These are phyloP conservation scores for Pisolithus orientalis DNA, from an alignment of 768 basidiomycete species.

Conservation along the genomic window DNA sequence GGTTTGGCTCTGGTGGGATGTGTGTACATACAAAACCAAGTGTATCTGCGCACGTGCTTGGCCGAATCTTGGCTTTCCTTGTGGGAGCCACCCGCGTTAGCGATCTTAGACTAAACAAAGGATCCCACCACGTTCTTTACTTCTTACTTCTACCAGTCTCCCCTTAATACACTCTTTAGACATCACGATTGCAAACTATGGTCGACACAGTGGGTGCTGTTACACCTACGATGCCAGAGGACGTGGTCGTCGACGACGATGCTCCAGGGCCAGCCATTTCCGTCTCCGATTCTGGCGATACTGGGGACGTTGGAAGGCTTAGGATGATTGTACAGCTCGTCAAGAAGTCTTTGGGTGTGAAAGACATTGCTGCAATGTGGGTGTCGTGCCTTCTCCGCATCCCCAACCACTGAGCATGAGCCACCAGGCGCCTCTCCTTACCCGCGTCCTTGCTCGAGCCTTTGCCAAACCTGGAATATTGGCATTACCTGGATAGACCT, in stretches of 20 bases:
- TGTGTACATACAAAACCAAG: background rate
- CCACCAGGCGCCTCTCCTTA: constrained; percentile 75
- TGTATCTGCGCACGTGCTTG: constrained; percentile 18
- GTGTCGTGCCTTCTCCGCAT: constrained; percentile 22
- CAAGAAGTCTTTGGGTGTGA: constrained; percentile 88
- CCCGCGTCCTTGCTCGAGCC: constrained; percentile 93
- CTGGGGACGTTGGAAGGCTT: constrained; percentile 84
- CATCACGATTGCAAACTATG: constrained; percentile 9
- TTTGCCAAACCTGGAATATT: constrained; percentile 93
- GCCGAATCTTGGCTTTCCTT: constrained; percentile 6
- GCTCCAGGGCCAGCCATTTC: constrained; percentile 52
- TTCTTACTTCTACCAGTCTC: background rate
- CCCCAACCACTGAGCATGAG: constrained; percentile 12
- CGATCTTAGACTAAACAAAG: background rate
- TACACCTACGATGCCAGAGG: constrained; percentile 3
- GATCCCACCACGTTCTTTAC: background rate
- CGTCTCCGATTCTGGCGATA: constrained; percentile 62
- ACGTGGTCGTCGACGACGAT: constrained; percentile 38
- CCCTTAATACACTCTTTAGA: background rate
- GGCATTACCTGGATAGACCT: constrained; percentile 88
- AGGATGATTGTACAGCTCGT: constrained; percentile 91
- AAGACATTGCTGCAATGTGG: constrained; percentile 92
- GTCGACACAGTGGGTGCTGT: constrained; percentile 11
- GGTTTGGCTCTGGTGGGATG: no score
- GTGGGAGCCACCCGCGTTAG: constrained; percentile 2